Percentiles rank a stretch among this genome's conserved stretches.
These are phyloP conservation scores for Lepiota brunneoincarnata DNA, from an alignment of 768 basidiomycete species.

Conservation along the genomic window DNA sequence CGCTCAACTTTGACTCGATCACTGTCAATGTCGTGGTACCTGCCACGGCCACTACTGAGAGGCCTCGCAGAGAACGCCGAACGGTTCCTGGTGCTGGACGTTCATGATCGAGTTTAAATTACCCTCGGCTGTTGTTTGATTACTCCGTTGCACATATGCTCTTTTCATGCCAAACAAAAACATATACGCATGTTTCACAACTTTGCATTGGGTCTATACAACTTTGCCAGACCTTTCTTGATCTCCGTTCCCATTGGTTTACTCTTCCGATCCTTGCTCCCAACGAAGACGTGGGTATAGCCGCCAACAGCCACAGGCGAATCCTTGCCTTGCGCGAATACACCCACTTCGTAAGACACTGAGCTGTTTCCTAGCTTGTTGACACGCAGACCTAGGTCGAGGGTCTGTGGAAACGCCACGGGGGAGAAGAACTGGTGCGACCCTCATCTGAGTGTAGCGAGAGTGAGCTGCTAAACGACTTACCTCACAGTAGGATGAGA, in stretches of 20 bases:
- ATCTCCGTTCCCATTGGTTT: conserved; percentile 39
- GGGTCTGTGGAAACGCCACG: conserved; percentile 66
- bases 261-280: conserved; percentile 55
- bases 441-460: background rate
- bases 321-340: conserved; percentile 53
- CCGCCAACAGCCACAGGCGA: conserved; percentile 46
- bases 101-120: background rate
- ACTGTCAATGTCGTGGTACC: conserved; percentile 67
- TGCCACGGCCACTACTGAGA: conserved; percentile 64
- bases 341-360: conserved; percentile 76
- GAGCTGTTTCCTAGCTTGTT: conserved; percentile 70
- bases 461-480: conserved; percentile 1
- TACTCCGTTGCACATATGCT: no score
- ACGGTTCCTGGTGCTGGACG: conserved; percentile 80
- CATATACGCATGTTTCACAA: conserved; percentile 10
- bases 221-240: conserved; percentile 44
- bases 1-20: conserved; percentile 95
- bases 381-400: conserved; percentile 71
- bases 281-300: conserved; percentile 87
- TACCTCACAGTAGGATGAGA: conserved; percentile 73
- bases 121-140: background rate
- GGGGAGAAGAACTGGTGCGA: conserved; percentile 68
- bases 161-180: background rate
- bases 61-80: conserved; percentile 73
- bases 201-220: conserved; percentile 23